These are phyloP conservation scores for Lipomyces kockii DNA, from an alignment of 805 yeast genomes.

Conservation along the genomic window DNA sequence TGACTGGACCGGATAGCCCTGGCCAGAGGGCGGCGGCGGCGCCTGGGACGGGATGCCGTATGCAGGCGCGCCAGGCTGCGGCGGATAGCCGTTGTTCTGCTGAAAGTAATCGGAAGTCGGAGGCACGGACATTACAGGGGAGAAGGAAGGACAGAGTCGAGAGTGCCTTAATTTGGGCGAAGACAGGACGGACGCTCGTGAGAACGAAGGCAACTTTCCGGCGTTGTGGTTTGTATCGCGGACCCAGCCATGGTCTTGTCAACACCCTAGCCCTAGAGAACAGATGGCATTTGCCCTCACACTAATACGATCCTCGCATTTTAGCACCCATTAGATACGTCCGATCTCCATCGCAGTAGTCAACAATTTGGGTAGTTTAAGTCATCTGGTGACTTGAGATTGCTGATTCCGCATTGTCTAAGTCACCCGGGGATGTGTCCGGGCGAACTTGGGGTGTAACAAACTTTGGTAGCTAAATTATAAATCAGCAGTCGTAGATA, in stretches of 20 bases:
- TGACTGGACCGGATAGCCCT: conserved; percentile 8
- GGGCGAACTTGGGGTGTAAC: background rate
- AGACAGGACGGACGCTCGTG: background rate
- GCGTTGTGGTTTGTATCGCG: background rate
- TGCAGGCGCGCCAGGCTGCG: conserved; percentile 14
- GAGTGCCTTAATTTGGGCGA: background rate
- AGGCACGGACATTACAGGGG: conserved; percentile 18
- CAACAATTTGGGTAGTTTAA: background rate
- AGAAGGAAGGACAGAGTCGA: background rate
- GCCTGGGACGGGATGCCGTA: conserved; percentile 23
- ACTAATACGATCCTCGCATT: background rate
- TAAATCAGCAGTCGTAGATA: background rate
- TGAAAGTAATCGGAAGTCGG: conserved; percentile 20
- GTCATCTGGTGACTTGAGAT: background rate
- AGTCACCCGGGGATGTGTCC: background rate
- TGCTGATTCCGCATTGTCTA: background rate
- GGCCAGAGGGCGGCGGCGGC: conserved; percentile 15
- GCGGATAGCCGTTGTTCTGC: conserved; percentile 13
- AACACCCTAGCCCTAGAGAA: conserved; percentile 10
- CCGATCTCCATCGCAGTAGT: background rate
- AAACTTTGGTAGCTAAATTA: background rate
- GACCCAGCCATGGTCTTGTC: background rate
- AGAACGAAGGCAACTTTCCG: background rate
- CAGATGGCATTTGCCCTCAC: conserved; percentile 6
- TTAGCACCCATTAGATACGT: background rate